Evolutionary conservation across 2,329 filamentous ascomycete genomes (phyloP), one percentile per base, ranked within the genome.

Genomic region (Aspergillus ibericus): DNA sequence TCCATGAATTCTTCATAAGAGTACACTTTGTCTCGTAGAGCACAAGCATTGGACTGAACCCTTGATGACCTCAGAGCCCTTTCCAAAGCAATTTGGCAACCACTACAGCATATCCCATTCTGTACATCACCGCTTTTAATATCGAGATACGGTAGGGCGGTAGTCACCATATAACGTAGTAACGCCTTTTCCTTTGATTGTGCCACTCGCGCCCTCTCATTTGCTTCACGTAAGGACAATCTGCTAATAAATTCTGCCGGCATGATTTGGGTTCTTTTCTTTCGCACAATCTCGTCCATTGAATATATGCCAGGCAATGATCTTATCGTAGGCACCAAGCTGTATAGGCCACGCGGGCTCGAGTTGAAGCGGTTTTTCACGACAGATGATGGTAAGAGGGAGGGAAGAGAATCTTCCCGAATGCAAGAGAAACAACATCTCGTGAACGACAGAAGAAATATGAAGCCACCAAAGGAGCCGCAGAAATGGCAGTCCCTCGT

Each of bases 51-150:
- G 13, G 16, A 25, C 29, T 16, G 13, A 20, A 40, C 34, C 29
- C 34, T 40, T 38, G 44, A 55, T 32, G 20, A 38, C 13, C 42
- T 25, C 42, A 55, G 18, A 40, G 42, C 42, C 18, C 25, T 29
- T 29, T 57, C 55, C 10, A 57, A n/a, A 16, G 55, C 13, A 52
- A 57, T 36, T 15, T 57, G 48, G 9, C 55, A 52, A 5, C 55
- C 47, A 44, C 27, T 52, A 18, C 55, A 52, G 20, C 29, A 57
- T 15, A 52, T 35, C n/a, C 55, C 55, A 27, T 47, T 29, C 48
- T 56, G 42, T 5, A 55, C 12, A 18, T 20, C 32, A 13, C 36
- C 36, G 10, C 22, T 44, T n/a, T 10, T 5, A 20, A n/a, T 25
- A 46, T 35, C n/a, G 20, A 52, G 12, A n/a, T 27, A 46, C 2